Evolutionary conservation across 352 stramenopile genomes (phyloP), one percentile per base, ranked within the genome.

Genomic region (Globisporangium carolinianum): DNA sequence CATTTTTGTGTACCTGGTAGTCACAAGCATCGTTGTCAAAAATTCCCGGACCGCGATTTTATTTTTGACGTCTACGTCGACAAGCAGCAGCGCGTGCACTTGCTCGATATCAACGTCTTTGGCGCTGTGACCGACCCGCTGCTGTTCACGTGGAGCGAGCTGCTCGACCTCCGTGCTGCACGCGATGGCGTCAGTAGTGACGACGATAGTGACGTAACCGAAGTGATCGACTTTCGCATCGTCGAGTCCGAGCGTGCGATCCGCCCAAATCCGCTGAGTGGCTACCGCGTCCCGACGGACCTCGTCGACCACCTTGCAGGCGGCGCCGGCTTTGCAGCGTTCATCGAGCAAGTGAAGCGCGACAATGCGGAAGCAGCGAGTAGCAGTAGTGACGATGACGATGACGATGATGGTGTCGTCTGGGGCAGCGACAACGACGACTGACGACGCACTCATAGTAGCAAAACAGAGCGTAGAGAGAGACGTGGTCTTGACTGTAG

Each of bases 101-200:
- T 98, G 15, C 51, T 98, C 18, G 95, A 98, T 75, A 95, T 98
- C 58, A 98, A 98, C 72, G 85, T 97, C 11, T 98, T 96, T 75
- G 85, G 86, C 14, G 66, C 39, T 14, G 77, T 94, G n/a, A 98
- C 95, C 0, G 91, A 98, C 67, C 69, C 87, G 37, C 75, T 98
- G n/a, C 64, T 98, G 35, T 98, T 98, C 68, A 78, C 84, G 18
- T 98, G 92, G 91, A 66, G 84, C 6, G 92, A 98, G 61, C 60
- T 93, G 24, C 45, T 87, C 48, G 63, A 72, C 38, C 65, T 71
- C 41, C 61, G 63, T 9, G 61, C 67, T 2, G 60, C 61, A 5
- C 41, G 56, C 0, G 45, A 61, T 4, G 47, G 56, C 10, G 50
- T 53, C 1, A 60, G 50, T 1, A 48, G 65, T 3, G 59, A 63